These are phyloP conservation scores for Dryas drummondii DNA, from an alignment of 306 rosid genomes.

Conservation along the genomic window DNA sequence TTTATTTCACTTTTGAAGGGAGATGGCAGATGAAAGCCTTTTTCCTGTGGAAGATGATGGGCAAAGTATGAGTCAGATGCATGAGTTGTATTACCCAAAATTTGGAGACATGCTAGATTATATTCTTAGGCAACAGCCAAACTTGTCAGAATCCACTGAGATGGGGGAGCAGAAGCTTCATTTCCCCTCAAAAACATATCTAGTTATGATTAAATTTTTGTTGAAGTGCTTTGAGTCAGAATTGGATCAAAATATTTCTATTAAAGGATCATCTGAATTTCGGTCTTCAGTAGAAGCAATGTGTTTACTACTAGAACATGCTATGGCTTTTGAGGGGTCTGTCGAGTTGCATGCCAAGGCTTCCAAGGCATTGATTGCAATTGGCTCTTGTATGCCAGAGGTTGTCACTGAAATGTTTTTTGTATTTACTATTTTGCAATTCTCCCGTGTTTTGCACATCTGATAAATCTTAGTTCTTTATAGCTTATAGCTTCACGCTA, in stretches of 20 bases:
- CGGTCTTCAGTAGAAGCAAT: conserved; percentile 56
- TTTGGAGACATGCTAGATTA: conserved; percentile 69
- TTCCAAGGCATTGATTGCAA: conserved; percentile 68
- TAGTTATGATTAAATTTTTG: conserved; percentile 76
- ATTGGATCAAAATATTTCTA: conserved; percentile 49
- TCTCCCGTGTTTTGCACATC: not conserved
- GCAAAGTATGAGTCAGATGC: conserved; percentile 33
- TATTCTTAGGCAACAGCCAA: conserved; percentile 73
- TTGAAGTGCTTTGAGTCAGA: conserved; percentile 74
- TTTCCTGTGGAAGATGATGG: conserved; percentile 48
- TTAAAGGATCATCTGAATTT: conserved; percentile 48
- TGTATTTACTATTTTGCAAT: conserved; percentile 16
- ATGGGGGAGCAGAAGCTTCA: conserved; percentile 69
- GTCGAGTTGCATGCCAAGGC: conserved; percentile 85
- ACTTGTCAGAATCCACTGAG: conserved; percentile 62
- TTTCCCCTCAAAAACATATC: conserved; percentile 66
- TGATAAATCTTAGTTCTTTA: conserved; percentile 37
- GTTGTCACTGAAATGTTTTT: conserved; percentile 37
- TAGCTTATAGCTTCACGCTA: conserved; percentile 74
- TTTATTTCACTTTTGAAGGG: conserved; percentile 43
- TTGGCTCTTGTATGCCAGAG: conserved; percentile 83
- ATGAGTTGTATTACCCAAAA: conserved; percentile 59
- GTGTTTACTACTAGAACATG: conserved; percentile 76
- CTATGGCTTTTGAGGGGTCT: conserved; percentile 88
- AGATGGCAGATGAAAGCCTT: conserved; percentile 92